Evolutionary conservation across 1,284 basidiomycete genomes (phyloP).

Genomic region (Sanghuangporus sanghuang): DNA sequence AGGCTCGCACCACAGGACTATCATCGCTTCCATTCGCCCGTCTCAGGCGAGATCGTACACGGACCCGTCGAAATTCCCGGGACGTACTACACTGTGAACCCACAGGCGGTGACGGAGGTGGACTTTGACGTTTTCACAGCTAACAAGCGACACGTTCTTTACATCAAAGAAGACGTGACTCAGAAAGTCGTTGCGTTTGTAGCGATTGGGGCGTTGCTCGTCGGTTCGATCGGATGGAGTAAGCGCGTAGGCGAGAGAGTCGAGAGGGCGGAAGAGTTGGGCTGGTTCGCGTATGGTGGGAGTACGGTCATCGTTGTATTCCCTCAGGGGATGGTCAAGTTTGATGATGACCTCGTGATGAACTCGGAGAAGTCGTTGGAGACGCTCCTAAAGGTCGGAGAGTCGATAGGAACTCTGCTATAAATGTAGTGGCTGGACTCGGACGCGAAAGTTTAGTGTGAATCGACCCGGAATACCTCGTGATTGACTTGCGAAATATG

Average conservation of each 20-base stretch:
- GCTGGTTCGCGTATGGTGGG: slow-evolving; percentile 63
- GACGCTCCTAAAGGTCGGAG: slow-evolving; percentile 46
- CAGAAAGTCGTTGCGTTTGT: slow-evolving; percentile 50
- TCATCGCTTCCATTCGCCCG: slow-evolving; percentile 80
- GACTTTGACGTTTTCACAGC: slow-evolving; percentile 71
- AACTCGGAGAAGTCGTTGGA: slow-evolving; percentile 61
- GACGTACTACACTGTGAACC: slow-evolving; percentile 68
- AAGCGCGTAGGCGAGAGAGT: slow-evolving; percentile 30
- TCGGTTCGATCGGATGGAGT: slow-evolving; percentile 51
- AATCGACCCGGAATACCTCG: neutral
- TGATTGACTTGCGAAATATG: neutral
- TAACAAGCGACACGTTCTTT: slow-evolving; percentile 60
- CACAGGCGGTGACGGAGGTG: slow-evolving; percentile 73
- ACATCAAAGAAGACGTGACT: slow-evolving; percentile 41
- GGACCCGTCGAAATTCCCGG: slow-evolving; percentile 48
- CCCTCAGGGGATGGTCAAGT: slow-evolving; percentile 51
- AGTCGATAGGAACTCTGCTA: slow-evolving; percentile 1
- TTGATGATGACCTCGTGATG: slow-evolving; percentile 62
- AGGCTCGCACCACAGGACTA: slow-evolving; percentile 81
- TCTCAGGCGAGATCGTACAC: slow-evolving; percentile 50
- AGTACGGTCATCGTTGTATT: slow-evolving; percentile 67
- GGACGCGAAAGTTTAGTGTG: no score
- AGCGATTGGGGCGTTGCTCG: slow-evolving; percentile 62
- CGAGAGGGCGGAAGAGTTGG: slow-evolving; percentile 52
- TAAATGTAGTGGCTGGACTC: neutral